These are phyloP conservation scores for Exophiala phaeomuriformis DNA, from an alignment of 2,329 filamentous ascomycete genomes.

Conservation along the genomic window DNA sequence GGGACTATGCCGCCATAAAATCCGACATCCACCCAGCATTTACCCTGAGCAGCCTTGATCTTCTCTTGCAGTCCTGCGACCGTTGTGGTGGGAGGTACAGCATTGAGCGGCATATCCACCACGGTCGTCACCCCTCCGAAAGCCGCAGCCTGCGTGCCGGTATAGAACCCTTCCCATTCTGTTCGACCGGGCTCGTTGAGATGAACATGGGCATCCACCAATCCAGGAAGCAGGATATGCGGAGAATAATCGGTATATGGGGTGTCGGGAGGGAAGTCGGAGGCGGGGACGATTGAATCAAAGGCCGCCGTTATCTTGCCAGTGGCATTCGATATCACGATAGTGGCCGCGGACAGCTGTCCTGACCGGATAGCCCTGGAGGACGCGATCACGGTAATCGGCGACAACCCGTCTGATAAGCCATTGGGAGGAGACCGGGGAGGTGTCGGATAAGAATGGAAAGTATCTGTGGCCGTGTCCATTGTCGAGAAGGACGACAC, in stretches of 20 bases:
- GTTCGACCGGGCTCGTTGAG: constrained; percentile 94
- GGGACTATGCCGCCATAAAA: constrained; percentile 95
- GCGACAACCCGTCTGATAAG: constrained; percentile 29
- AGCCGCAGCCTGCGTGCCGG: constrained; percentile 85
- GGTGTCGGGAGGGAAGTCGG: constrained; percentile 64
- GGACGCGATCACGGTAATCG: constrained; percentile 72
- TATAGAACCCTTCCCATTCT: constrained; percentile 98
- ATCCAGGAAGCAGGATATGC: constrained; percentile 74
- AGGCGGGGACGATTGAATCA: constrained; percentile 64
- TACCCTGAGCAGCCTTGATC: constrained; percentile 69
- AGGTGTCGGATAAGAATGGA: constrained; percentile 25
- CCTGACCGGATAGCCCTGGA: constrained; percentile 73
- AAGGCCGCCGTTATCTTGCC: constrained; percentile 79
- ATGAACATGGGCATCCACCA: constrained; percentile 96
- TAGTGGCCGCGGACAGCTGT: constrained; percentile 70
- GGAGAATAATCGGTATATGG: constrained; percentile 79
- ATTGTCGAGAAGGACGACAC: constrained; percentile 12
- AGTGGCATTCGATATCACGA: constrained; percentile 66
- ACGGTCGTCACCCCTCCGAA: constrained; percentile 96
- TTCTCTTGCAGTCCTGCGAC: constrained; percentile 76
- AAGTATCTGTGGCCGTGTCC: constrained; percentile 15
- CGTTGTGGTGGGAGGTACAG: constrained; percentile 92
- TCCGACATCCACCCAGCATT: constrained; percentile 98
- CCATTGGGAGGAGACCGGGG: constrained; percentile 24
- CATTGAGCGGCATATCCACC: constrained; percentile 95